Percentiles rank a stretch among this genome's conserved stretches.
Evolutionary conservation across 75 land plant genomes (phyloP).

Genomic region (Gnetum montanum): DNA sequence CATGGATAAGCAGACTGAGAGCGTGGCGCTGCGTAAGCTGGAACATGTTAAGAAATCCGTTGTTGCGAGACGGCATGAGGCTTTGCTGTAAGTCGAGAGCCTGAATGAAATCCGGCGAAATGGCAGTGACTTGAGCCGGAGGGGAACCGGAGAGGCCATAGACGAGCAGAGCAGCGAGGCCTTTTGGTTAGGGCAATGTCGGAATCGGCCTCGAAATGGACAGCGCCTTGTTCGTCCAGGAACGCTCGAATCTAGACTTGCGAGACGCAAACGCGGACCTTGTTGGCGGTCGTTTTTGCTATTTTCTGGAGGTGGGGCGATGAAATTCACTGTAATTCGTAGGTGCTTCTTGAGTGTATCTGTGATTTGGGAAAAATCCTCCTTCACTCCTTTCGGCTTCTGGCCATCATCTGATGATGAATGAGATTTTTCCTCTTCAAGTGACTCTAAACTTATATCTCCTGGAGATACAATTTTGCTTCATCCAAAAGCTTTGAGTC

Average conservation of each 20-base stretch:
- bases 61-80: slow-evolving; percentile 75
- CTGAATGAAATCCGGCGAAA: slow-evolving; percentile 59
- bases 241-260: slow-evolving; percentile 89
- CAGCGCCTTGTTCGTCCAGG: slow-evolving; percentile 25
- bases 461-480: no score
- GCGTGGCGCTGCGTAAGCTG: slow-evolving; percentile 82
- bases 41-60: slow-evolving; percentile 84
- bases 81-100: slow-evolving; percentile 76
- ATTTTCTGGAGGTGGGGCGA: no score
- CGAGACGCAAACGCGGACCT: slow-evolving; percentile 82
- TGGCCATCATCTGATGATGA: no score
- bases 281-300: slow-evolving; percentile 50
- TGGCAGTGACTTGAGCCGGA: slow-evolving; percentile 33
- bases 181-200: slow-evolving; percentile 75
- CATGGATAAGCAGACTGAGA: slow-evolving; percentile 21
- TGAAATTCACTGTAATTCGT: no score
- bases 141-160: slow-evolving; percentile 57
- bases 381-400: no score
- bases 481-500: no score
- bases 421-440: no score
- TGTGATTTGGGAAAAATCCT: no score
- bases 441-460: no score
- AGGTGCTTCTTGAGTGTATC: no score
- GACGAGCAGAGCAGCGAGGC: slow-evolving; percentile 82
- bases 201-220: slow-evolving; percentile 74